These are phyloP conservation scores for Trichoderma reesei DNA, from an alignment of 495 filamentous ascomycete genomes.

Conservation along the genomic window DNA sequence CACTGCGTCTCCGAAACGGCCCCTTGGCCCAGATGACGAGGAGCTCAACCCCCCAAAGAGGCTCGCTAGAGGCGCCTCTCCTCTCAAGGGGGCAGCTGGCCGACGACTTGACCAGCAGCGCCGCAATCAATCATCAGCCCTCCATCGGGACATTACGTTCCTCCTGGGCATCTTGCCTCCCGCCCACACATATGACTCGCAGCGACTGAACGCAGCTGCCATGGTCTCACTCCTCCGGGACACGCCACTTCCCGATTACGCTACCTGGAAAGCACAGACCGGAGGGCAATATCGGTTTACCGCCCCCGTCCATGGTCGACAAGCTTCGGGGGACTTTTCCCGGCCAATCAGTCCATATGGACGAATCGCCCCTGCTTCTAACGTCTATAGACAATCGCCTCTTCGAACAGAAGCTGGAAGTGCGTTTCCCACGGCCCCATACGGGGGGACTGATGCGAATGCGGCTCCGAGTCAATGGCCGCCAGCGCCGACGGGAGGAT, in stretches of 20 bases:
- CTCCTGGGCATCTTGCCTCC: constrained; percentile 74
- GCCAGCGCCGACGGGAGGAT: constrained; percentile 1
- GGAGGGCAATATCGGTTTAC: constrained; percentile 20
- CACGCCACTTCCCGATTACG: constrained; percentile 51
- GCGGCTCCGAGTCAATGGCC: constrained; percentile 5
- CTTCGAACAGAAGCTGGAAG: constrained; percentile 28
- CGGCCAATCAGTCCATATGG: constrained; percentile 11
- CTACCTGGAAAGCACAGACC: constrained; percentile 29
- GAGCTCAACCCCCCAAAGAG: constrained; percentile 69
- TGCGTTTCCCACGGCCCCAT: constrained; percentile 22
- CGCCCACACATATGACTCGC: constrained; percentile 57
- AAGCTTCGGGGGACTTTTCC: constrained; percentile 25
- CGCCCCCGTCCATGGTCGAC: constrained; percentile 27
- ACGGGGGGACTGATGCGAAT: constrained; percentile 30
- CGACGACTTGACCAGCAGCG: constrained; percentile 74
- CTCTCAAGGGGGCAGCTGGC: constrained; percentile 75
- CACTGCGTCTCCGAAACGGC: constrained; percentile 69
- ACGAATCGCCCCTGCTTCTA: constrained; percentile 19
- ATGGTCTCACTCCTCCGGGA: constrained; percentile 65
- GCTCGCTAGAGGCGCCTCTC: constrained; percentile 69
- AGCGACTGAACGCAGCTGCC: constrained; percentile 55
- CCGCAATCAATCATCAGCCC: constrained; percentile 39
- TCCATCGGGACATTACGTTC: constrained; percentile 75
- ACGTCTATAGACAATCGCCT: constrained; percentile 33
- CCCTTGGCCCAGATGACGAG: constrained; percentile 62